These are phyloP conservation scores for Gynostemma pentaphyllum DNA, from an alignment of 306 rosid genomes.

Conservation along the genomic window DNA sequence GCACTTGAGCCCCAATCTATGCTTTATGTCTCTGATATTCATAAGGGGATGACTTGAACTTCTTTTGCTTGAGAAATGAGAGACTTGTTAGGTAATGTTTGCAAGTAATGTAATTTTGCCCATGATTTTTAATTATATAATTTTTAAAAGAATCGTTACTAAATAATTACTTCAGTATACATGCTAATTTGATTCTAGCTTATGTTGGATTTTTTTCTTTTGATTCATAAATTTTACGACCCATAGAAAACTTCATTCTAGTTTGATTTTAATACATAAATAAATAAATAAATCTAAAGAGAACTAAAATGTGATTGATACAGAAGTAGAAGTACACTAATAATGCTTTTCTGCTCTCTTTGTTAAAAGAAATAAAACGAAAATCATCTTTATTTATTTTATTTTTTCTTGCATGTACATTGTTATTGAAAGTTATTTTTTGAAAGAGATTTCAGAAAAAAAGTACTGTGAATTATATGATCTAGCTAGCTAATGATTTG, in stretches of 20 bases:
- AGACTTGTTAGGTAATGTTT: not conserved
- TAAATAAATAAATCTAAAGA: not conserved
- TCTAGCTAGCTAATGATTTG: not conserved
- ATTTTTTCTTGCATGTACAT: not conserved
- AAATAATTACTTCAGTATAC: not conserved
- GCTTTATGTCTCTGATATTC: conserved; percentile 3
- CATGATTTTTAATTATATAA: not conserved
- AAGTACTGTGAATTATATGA: not conserved
- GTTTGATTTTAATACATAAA: too few species aligned
- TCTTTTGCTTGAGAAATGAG: not conserved
- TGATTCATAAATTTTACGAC: not conserved
- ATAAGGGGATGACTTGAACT: not conserved
- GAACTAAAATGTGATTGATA: not conserved
- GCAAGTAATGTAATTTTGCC: not conserved
- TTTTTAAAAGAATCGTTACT: too few species aligned
- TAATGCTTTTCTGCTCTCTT: not conserved
- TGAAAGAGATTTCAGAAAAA: not conserved
- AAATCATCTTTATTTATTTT: not conserved
- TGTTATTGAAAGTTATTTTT: not conserved
- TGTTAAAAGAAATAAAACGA: not conserved
- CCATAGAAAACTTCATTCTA: not conserved
- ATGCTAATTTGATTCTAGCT: not conserved
- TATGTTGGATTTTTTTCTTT: not conserved
- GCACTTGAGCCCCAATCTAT: not conserved
- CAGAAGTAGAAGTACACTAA: not conserved